Conservation (phyloP, 169 alveolate genomes). For the Cystoisospora suis region DNA sequence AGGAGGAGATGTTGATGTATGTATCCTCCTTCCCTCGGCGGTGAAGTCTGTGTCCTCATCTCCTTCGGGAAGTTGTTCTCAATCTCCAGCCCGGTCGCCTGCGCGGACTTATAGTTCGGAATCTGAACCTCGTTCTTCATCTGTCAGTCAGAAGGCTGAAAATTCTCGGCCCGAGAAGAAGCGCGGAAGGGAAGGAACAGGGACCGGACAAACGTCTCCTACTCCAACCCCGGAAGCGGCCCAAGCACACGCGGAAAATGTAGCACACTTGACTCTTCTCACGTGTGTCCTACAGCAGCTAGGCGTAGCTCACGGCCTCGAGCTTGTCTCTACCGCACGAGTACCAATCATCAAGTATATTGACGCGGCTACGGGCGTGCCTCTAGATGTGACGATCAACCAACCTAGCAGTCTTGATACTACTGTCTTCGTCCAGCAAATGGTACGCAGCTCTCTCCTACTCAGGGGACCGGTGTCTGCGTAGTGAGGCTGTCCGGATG, state of each 20-base stretch:
- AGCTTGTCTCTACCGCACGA: conserved; percentile 52
- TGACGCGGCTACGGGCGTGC: conserved; percentile 70
- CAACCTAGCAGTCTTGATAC: conserved; percentile 66
- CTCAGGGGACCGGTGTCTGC: too few relatives aligned
- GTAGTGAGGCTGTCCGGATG: too few relatives aligned
- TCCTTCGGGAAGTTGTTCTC: too few relatives aligned
- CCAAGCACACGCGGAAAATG: not conserved
- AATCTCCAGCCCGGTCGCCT: not conserved
- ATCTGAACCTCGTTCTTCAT: not conserved
- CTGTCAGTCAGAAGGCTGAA: not conserved
- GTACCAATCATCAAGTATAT: conserved; percentile 71
- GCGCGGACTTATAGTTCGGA: not conserved
- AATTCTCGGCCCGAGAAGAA: not conserved
- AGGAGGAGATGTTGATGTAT: conserved; percentile 29
- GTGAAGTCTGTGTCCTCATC: too few relatives aligned
- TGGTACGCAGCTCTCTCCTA: too few relatives aligned
- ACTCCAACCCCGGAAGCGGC: conserved; percentile 6
- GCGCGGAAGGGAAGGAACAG: too few relatives aligned
- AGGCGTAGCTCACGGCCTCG: conserved; percentile 19
- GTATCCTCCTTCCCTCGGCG: not conserved
- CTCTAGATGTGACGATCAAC: conserved; percentile 66
- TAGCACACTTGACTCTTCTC: conserved; percentile 22
- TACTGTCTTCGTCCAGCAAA: conserved; percentile 48
- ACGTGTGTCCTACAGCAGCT: not conserved
- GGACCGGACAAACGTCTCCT: too few relatives aligned